phyloP scores from a whole-genome alignment of 257 asterid genomes.

The Gentiana macrophylla region DNA sequence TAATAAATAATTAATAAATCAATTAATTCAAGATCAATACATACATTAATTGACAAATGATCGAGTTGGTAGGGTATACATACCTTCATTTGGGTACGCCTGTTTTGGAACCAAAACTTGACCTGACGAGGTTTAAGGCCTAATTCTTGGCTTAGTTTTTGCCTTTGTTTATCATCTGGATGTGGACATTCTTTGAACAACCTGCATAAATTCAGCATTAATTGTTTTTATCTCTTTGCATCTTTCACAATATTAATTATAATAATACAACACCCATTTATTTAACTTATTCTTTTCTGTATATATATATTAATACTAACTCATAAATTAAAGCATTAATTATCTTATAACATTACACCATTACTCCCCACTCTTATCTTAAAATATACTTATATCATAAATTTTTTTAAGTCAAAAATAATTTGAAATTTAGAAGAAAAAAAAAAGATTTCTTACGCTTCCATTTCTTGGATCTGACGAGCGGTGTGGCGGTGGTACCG shows the following conservation, averaged over 20 bases:
- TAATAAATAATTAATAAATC: no score
- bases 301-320: no score
- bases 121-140: constrained; percentile 92
- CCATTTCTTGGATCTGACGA: constrained; percentile 98
- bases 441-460: constrained; percentile 33
- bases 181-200: constrained; percentile 95
- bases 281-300: no score
- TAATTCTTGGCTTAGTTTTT: constrained; percentile 78
- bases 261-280: no score
- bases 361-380: no score
- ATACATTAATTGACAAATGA: neutral
- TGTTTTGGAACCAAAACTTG: constrained; percentile 96
- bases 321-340: no score
- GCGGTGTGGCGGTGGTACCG: constrained; percentile 94
- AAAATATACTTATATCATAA: neutral
- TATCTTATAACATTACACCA: neutral
- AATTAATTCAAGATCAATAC: neutral
- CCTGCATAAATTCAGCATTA: constrained; percentile 22
- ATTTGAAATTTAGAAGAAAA: neutral
- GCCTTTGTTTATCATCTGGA: constrained; percentile 90
- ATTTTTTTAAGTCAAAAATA: no score
- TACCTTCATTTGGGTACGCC: constrained; percentile 97
- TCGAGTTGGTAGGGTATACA: constrained; percentile 10
- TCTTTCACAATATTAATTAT: neutral
- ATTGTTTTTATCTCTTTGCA: neutral